Base-by-base conservation (phyloP, 1,139 yeast species). In the Zygosaccharomyces pseudobailii region DNA sequence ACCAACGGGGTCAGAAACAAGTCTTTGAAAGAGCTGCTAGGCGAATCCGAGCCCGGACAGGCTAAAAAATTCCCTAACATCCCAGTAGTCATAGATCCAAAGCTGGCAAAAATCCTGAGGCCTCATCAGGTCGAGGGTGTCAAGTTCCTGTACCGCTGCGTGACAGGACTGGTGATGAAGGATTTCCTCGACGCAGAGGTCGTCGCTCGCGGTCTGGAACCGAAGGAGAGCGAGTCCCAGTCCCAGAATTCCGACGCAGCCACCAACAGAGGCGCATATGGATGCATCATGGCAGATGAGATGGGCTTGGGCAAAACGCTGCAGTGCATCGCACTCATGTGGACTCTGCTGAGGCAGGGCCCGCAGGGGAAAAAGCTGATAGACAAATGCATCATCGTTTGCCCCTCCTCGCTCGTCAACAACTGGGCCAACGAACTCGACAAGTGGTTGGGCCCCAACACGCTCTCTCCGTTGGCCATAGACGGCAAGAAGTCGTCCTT, bases 231-330 rank as follows among this genome's bases (percentile, higher is more conserved):
- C 9, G 32, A 42, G 22, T 23, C 50, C 3, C 22, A 36, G 5
- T 36, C 35, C 20, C 33, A 42, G 10, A 19, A 46, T 10, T 6
- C 6, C 35, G 10, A 10, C 21, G 21, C 35, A 32, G 35, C 34
- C 24, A 36, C 40, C n/a, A 49, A 49, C 31, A 80, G 89, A 2
- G 75, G 82, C 36, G 97, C 97, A 0, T 82, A 84, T 62, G 99
- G 99, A 1, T 92, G 98, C 64, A 94, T 92, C 46, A 92, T 92
- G 98, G 99, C 99, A 0, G 99, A 92, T 71, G 99, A 89, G 69
- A 92, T 92, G 98, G 98, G 98, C 2, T 74, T 92, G 39, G 98
- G 98, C 23, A 92, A 92, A 64, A 92, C 99, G 0, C 73, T 92
- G 37, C 99, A 92, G 66, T 94, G 98, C 65, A 76, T 92, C 40